Conservation (phyloP, 495 filamentous ascomycete species). For the Cryomyces antarcticus region DNA sequence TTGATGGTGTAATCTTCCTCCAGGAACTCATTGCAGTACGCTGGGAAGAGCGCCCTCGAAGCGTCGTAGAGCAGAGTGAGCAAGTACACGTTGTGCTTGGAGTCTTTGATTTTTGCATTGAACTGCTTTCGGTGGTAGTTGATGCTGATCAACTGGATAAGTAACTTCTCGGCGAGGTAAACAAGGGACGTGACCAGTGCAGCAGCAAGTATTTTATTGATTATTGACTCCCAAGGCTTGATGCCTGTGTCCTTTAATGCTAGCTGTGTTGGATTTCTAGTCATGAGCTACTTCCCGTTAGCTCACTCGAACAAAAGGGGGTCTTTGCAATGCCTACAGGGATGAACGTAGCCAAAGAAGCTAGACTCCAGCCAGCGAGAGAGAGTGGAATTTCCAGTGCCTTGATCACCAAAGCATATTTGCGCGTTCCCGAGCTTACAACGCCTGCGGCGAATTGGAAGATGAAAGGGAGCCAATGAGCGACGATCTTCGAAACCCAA, state of each 20-base stretch:
- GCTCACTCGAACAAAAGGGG: background rate
- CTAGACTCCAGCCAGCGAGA: conserved; percentile 69
- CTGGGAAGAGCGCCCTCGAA: conserved; percentile 67
- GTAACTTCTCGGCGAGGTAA: conserved; percentile 56
- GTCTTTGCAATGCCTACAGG: conserved; percentile 15
- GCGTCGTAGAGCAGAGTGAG: conserved; percentile 76
- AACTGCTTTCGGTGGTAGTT: conserved; percentile 92
- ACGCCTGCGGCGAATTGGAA: conserved; percentile 82
- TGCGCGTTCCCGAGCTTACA: conserved; percentile 75
- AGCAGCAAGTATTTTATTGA: conserved; percentile 57
- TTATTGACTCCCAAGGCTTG: conserved; percentile 33
- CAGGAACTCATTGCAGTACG: conserved; percentile 73
- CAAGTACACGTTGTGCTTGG: conserved; percentile 64
- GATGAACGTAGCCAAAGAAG: conserved; percentile 58
- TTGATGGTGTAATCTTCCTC: conserved; percentile 85
- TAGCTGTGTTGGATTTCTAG: conserved; percentile 19
- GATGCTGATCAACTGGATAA: conserved; percentile 85
- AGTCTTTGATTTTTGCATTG: conserved; percentile 64
- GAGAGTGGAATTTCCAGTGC: conserved; percentile 70
- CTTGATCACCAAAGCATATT: conserved; percentile 68
- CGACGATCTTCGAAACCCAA: conserved; percentile 71
- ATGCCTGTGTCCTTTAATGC: background rate
- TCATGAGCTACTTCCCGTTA: conserved; percentile 23
- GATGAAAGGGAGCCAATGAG: conserved; percentile 53
- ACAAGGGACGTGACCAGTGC: conserved; percentile 58